Conservation (phyloP, 1,284 basidiomycete genomes). For the Tylopilus sp. region DNA sequence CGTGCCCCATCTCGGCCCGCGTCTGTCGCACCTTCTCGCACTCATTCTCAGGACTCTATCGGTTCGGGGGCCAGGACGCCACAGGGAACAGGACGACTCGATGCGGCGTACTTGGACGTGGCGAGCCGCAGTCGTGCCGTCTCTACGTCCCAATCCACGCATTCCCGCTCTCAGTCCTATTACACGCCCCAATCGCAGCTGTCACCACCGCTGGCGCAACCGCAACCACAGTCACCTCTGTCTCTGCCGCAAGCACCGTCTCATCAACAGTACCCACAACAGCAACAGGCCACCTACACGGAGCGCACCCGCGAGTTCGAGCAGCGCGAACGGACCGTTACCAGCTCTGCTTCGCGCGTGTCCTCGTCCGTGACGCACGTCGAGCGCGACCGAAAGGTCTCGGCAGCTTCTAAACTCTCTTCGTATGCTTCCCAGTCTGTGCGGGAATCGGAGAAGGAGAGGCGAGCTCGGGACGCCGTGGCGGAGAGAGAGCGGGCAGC, state of each 20-base stretch:
- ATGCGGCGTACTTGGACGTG: conserved; percentile 23
- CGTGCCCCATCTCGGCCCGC: conserved; percentile 28
- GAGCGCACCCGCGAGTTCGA: conserved; percentile 29
- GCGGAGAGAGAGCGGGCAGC: conserved; percentile 17
- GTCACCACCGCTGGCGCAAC: not conserved
- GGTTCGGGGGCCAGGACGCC: conserved; percentile 31
- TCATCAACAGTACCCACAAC: not conserved
- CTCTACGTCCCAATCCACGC: conserved; percentile 23
- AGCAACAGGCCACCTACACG: conserved; percentile 21
- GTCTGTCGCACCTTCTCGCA: conserved; percentile 30
- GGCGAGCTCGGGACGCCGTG: conserved; percentile 14
- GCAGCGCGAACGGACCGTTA: conserved; percentile 23
- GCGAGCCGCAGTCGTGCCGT: conserved; percentile 23
- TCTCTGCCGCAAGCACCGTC: not conserved
- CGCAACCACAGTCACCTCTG: not conserved
- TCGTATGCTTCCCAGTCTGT: conserved; percentile 17
- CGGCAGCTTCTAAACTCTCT: conserved; percentile 25
- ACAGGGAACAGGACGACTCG: conserved; percentile 19
- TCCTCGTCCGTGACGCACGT: conserved; percentile 24
- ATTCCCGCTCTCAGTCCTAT: conserved; percentile 19
- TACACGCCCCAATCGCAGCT: conserved; percentile 16
- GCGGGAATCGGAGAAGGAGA: conserved; percentile 25
- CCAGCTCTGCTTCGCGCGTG: conserved; percentile 28
- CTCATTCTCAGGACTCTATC: conserved; percentile 30
- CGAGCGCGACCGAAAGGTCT: conserved; percentile 29